phyloP scores from a whole-genome alignment of 2,329 filamentous ascomycete genomes.

The Domatiomyces catenatus region DNA sequence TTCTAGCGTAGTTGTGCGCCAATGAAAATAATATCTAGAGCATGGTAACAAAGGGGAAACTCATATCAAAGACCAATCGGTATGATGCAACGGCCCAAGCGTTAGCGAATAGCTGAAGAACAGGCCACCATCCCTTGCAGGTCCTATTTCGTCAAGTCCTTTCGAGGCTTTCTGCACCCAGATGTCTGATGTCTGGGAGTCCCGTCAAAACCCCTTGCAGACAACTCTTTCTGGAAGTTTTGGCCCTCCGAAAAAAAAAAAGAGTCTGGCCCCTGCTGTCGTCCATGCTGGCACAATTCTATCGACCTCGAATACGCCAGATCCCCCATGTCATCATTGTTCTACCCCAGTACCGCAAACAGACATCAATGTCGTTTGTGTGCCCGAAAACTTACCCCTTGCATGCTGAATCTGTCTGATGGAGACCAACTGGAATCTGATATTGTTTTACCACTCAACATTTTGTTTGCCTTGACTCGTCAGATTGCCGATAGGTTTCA shows the following conservation, averaged over 20 bases:
- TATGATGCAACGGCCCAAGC: neutral
- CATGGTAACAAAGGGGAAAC: neutral
- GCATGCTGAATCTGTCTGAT: neutral
- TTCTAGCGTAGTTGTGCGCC: no score
- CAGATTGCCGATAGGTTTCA: slow-evolving; percentile 19
- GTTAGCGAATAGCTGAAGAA: neutral
- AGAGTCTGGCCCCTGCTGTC: neutral
- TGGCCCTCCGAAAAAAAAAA: neutral
- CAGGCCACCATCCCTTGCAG: neutral
- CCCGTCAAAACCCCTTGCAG: neutral
- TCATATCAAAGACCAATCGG: neutral
- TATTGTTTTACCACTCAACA: neutral
- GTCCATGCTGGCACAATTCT: neutral
- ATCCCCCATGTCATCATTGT: neutral
- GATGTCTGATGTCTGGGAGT: neutral
- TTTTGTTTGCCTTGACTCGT: neutral
- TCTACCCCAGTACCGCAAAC: neutral
- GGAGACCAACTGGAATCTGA: neutral
- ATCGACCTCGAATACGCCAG: neutral
- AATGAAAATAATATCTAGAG: neutral
- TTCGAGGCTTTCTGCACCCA: neutral
- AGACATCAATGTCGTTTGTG: neutral
- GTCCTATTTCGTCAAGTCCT: neutral
- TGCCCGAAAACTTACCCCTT: neutral
- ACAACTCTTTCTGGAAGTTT: neutral